These are phyloP conservation scores for Aspergillus heteromorphus DNA, from an alignment of 495 filamentous ascomycete species.

Conservation along the genomic window DNA sequence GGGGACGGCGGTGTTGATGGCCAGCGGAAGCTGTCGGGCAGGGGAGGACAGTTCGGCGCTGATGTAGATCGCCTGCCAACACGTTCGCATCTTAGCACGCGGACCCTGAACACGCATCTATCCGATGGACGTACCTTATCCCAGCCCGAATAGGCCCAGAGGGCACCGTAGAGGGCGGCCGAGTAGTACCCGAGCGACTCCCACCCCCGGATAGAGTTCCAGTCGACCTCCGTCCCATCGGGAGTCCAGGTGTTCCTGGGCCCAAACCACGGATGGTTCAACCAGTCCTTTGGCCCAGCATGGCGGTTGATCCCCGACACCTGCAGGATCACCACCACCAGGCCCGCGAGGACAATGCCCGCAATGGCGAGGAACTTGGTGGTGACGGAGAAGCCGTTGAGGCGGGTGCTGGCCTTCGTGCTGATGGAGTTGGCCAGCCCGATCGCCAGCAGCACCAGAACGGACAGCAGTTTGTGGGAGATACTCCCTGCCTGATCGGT, in stretches of 20 bases:
- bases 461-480: slow-evolving; percentile 12
- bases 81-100: background rate
- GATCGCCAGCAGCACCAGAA: slow-evolving; percentile 11
- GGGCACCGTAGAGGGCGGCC: slow-evolving; percentile 17
- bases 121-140: slow-evolving; percentile 11
- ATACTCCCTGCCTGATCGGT: slow-evolving; percentile 9
- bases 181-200: slow-evolving; percentile 19
- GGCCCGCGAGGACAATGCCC: slow-evolving; percentile 7
- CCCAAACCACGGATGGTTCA: slow-evolving; percentile 13
- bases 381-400: slow-evolving; percentile 18
- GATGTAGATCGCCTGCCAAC: slow-evolving; percentile 15
- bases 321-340: slow-evolving; percentile 11
- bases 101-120: background rate
- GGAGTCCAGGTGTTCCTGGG: slow-evolving; percentile 12
- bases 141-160: slow-evolving; percentile 21
- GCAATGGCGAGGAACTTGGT: slow-evolving; percentile 15
- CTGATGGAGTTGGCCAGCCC: slow-evolving; percentile 18
- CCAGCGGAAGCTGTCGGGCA: slow-evolving; percentile 16
- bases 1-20: slow-evolving; percentile 17
- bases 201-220: slow-evolving; percentile 11
- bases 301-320: background rate
- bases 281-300: slow-evolving; percentile 11
- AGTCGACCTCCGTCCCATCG: slow-evolving; percentile 15
- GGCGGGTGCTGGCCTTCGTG: slow-evolving; percentile 14
- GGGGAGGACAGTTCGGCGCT: slow-evolving; percentile 17